Evolutionary conservation across 108 stramenopile genomes (phyloP).

Genomic region (Thalassiosira profunda): DNA sequence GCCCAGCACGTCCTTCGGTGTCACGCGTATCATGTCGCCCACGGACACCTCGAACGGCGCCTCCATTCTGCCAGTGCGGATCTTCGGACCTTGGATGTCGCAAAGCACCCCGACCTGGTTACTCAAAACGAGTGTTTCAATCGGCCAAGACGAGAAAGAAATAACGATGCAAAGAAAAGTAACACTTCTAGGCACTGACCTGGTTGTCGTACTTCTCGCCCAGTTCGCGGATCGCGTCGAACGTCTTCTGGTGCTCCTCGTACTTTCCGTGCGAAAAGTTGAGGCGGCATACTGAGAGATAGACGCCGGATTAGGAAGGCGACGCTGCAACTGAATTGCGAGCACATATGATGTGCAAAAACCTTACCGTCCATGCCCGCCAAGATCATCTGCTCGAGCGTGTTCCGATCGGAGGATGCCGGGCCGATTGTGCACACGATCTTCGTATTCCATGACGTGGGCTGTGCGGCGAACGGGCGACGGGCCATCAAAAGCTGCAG

Average conservation of each 20-base stretch:
- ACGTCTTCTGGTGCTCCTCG: slow-evolving; percentile 94
- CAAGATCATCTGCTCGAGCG: slow-evolving; percentile 82
- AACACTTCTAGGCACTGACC: too few species aligned
- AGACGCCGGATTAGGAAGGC: too few species aligned
- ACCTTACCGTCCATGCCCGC: slow-evolving; percentile 94
- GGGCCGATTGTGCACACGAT: slow-evolving; percentile 93
- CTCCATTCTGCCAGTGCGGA: slow-evolving; percentile 93
- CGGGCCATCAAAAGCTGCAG: too few species aligned
- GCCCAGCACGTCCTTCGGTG: slow-evolving; percentile 82
- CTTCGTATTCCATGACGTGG: too few species aligned
- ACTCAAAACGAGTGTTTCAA: too few species aligned
- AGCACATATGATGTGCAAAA: too few species aligned
- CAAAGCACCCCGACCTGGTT: too few species aligned
- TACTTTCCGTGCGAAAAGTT: slow-evolving; percentile 97
- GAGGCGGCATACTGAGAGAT: slow-evolving; percentile 95
- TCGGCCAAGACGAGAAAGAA: slow-evolving; percentile 96
- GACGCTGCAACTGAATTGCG: too few species aligned
- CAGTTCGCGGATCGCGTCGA: slow-evolving; percentile 80
- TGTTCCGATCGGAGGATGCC: slow-evolving; percentile 87
- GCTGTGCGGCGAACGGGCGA: too few species aligned
- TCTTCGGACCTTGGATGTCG: slow-evolving; percentile 97
- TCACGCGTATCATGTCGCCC: too few species aligned
- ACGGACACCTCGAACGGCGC: slow-evolving; percentile 71
- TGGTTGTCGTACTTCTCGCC: slow-evolving; percentile 94
- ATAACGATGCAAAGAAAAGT: too few species aligned